Conservation (phyloP, 2,329 filamentous ascomycete genomes). For the Daldinia sp. region DNA sequence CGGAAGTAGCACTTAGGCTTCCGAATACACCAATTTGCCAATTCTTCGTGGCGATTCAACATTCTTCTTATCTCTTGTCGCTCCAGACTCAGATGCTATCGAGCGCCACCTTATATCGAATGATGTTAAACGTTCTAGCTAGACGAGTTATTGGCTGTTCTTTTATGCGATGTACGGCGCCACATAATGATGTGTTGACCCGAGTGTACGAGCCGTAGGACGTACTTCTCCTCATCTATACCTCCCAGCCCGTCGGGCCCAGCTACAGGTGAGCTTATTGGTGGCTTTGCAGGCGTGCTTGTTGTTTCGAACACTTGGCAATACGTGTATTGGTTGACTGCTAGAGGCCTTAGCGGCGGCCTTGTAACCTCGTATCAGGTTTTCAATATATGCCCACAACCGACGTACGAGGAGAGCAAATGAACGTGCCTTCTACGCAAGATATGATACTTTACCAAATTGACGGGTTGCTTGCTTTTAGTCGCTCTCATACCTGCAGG, state of each 20-base stretch:
- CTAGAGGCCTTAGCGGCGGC: conserved; percentile 11
- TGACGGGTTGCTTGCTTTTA: conserved; percentile 17
- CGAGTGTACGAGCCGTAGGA: conserved; percentile 18
- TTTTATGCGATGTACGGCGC: conserved; percentile 26
- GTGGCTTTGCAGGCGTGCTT: conserved; percentile 18
- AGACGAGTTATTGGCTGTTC: conserved; percentile 13
- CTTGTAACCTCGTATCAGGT: conserved; percentile 36
- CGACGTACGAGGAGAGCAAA: conserved; percentile 20
- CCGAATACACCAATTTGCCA: conserved; percentile 1
- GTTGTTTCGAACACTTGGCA: conserved; percentile 25
- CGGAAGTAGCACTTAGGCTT: conserved; percentile 29
- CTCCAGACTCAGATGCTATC: conserved; percentile 12
- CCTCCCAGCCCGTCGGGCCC: conserved; percentile 33
- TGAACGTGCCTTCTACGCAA: conserved; percentile 11
- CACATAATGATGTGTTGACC: conserved; percentile 30
- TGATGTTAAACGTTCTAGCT: conserved; percentile 29
- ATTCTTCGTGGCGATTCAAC: neutral
- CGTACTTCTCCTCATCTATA: conserved; percentile 18
- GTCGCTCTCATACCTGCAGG: conserved; percentile 9
- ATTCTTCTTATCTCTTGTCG: conserved; percentile 4
- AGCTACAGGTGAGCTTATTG: conserved; percentile 23
- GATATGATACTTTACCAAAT: conserved; percentile 5
- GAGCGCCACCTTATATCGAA: conserved; percentile 25
- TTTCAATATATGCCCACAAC: conserved; percentile 37
- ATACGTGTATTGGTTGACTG: conserved; percentile 25